These are phyloP conservation scores for Fomitopsis betulina DNA, from an alignment of 1,284 basidiomycete genomes.

Conservation along the genomic window DNA sequence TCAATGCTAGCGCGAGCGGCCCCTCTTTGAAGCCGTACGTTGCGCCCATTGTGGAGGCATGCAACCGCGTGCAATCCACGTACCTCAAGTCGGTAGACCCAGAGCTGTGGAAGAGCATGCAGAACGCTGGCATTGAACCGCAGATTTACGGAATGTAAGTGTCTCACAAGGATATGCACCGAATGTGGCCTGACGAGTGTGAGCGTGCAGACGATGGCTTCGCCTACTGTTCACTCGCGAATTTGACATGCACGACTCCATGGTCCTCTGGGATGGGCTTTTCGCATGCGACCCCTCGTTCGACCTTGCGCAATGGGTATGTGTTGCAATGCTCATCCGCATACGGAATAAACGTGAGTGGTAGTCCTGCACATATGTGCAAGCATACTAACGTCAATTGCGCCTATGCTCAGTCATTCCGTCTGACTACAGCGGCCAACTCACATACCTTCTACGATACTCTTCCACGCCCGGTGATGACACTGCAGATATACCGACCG, in stretches of 20 bases:
- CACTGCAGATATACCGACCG: constrained; percentile 22
- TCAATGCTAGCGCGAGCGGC: constrained; percentile 41
- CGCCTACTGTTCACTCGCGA: constrained; percentile 88
- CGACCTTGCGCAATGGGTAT: constrained; percentile 77
- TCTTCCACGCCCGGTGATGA: constrained; percentile 42
- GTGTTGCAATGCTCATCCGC: constrained; percentile 88
- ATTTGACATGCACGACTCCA: constrained; percentile 69
- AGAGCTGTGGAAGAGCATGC: constrained; percentile 70
- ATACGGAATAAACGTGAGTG: constrained; percentile 80
- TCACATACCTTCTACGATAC: constrained; percentile 83
- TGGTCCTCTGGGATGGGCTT: constrained; percentile 87
- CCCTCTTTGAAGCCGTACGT: constrained; percentile 55
- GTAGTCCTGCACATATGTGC: background rate
- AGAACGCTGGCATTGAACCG: constrained; percentile 80
- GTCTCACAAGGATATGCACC: background rate
- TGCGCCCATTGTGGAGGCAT: constrained; percentile 80
- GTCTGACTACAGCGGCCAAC: constrained; percentile 79
- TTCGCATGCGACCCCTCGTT: constrained; percentile 79
- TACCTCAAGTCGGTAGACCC: constrained; percentile 80
- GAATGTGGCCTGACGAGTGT: background rate
- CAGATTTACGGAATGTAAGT: constrained; percentile 92
- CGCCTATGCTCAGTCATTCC: constrained; percentile 59
- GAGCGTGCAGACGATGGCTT: constrained; percentile 72
- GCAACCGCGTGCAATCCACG: constrained; percentile 71
- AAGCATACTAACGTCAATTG: background rate